Evolutionary conservation across 495 filamentous ascomycete genomes (phyloP), one percentile per base, ranked within the genome.

Genomic region (Aspergillus saccharolyticus): DNA sequence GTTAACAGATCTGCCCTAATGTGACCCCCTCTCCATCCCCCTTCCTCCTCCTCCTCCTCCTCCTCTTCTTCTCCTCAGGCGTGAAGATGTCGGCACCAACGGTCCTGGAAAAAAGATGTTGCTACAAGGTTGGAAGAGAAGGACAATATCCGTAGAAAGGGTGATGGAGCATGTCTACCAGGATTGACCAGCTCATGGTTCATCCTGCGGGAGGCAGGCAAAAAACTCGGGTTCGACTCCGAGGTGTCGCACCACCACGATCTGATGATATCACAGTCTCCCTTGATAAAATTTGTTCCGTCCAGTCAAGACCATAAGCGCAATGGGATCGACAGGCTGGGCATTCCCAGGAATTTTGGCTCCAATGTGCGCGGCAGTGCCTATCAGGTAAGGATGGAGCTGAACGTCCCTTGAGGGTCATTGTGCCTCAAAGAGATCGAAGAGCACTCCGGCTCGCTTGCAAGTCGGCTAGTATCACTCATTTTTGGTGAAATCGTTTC

Each of bases 21-120:
- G n/a, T n/a, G n/a, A n/a, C n/a, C n/a, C n/a, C n/a, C n/a, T n/a
- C n/a, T n/a, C n/a, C n/a, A n/a, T n/a, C n/a, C n/a, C n/a, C n/a
- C n/a, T n/a, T n/a, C n/a, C n/a, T n/a, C n/a, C n/a, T n/a, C n/a
- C n/a, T n/a, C n/a, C n/a, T n/a, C n/a, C n/a, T n/a, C n/a, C n/a
- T n/a, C n/a, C n/a, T n/a, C n/a, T n/a, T n/a, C n/a, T n/a, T n/a
- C n/a, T n/a, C n/a, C n/a, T n/a, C n/a, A n/a, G n/a, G n/a, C n/a
- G n/a, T n/a, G n/a, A n/a, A n/a, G n/a, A n/a, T n/a, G n/a, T 47
- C 55, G 47, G 55, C 24, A 57, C 42, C 42, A 48, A 39, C 30
- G 9, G 42, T 61, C 56, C 59, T 61, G 59, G 59, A 61, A 61
- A 12, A 7, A 52, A 52, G 28, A 52, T 33, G 12, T 2, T 6